A percentile compares a stretch with the other conserved stretches of the same genome.
phyloP scores from a whole-genome alignment of 148 eudicot genomes.

The Mesembryanthemum crystallinum region DNA sequence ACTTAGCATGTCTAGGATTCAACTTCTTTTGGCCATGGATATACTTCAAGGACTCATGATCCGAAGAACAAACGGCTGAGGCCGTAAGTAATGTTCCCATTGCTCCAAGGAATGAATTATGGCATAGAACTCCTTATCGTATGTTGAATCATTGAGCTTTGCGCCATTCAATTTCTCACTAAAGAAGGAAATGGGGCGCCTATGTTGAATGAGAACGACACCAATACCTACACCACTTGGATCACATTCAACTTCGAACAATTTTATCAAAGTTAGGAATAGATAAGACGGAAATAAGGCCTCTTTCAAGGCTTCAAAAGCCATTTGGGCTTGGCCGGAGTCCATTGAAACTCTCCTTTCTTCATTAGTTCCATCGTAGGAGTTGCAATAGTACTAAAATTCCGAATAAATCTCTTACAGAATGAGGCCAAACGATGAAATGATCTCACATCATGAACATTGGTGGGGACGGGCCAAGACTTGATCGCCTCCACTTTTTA shows the following conservation, averaged over 20 bases:
- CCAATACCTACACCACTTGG: neutral
- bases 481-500: neutral
- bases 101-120: neutral
- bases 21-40: neutral
- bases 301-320: no score
- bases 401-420: neutral
- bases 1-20: neutral
- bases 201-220: neutral
- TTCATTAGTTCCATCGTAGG: no score
- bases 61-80: neutral
- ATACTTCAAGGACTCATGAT: neutral
- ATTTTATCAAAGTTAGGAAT: neutral
- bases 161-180: no score
- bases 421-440: neutral
- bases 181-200: no score
- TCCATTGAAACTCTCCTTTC: no score
- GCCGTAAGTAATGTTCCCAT: neutral
- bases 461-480: no score
- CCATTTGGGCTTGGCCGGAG: no score
- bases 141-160: no score
- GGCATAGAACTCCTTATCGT: neutral
- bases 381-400: neutral
- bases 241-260: neutral
- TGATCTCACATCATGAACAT: no score
- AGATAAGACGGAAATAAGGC: no score